Conservation (phyloP, 2,329 filamentous ascomycete genomes). For the Xenoacremonium recifei region DNA sequence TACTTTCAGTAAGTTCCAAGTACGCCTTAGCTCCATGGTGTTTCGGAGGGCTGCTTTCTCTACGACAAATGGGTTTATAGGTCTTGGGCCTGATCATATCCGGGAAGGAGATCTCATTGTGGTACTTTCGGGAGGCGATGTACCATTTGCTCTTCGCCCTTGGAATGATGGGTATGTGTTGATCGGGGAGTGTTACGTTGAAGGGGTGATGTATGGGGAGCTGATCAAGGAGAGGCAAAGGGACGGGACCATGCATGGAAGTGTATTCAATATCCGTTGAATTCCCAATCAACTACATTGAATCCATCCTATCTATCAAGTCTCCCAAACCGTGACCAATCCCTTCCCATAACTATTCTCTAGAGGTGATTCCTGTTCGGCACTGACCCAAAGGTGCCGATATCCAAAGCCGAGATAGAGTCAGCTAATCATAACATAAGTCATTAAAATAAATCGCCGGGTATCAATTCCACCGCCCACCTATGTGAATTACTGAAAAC, state of each 20-base stretch:
- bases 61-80: slow-evolving; percentile 1
- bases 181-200: slow-evolving; percentile 5
- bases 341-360: too few species aligned
- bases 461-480: neutral
- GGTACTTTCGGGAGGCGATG: slow-evolving; percentile 1
- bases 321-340: too few species aligned
- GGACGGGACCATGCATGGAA: neutral
- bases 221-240: neutral
- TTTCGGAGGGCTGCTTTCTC: slow-evolving; percentile 2
- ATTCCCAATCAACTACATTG: too few species aligned
- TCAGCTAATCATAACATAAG: too few species aligned
- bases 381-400: too few species aligned
- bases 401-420: too few species aligned
- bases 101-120: slow-evolving; percentile 1
- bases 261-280: neutral
- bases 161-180: neutral
- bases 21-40: neutral
- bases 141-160: neutral
- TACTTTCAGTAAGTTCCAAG: neutral
- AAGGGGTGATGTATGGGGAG: slow-evolving; percentile 4
- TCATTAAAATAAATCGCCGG: neutral
- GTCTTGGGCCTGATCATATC: slow-evolving; percentile 2
- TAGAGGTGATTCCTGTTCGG: too few species aligned
- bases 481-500: too few species aligned
- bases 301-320: too few species aligned